Conservation (phyloP, 2,329 filamentous ascomycete genomes). For the Chrysoporthe puriensis region DNA sequence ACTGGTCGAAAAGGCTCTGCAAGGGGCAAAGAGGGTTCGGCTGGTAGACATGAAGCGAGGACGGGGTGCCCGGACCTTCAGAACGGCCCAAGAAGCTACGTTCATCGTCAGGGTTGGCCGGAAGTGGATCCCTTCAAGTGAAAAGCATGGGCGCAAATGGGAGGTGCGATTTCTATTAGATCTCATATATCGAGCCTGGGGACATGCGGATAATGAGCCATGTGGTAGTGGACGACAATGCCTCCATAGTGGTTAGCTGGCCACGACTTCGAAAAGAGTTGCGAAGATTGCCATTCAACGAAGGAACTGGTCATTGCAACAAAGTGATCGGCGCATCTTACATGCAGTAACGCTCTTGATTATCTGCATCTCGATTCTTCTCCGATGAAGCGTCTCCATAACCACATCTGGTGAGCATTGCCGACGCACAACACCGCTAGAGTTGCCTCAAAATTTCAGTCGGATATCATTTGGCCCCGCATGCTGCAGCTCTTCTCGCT, state of each 20-base stretch:
- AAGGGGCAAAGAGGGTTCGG: neutral
- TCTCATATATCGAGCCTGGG: too few relatives aligned
- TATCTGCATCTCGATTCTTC: conserved; percentile 9
- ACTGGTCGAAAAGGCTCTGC: neutral
- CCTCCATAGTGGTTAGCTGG: too few relatives aligned
- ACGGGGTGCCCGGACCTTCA: neutral
- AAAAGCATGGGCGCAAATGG: too few relatives aligned
- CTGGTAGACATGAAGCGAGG: neutral
- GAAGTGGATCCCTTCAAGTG: too few relatives aligned
- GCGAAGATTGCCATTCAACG: too few relatives aligned
- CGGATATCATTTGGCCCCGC: conserved; percentile 24
- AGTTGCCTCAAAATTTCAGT: conserved; percentile 16
- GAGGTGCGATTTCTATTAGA: too few relatives aligned
- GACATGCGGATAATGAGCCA: too few relatives aligned
- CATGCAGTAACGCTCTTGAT: conserved; percentile 1
- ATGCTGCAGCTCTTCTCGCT: conserved; percentile 5
- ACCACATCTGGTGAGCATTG: conserved; percentile 13
- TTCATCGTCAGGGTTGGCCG: neutral
- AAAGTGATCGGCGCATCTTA: neutral
- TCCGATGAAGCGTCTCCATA: conserved; percentile 20
- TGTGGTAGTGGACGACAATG: too few relatives aligned
- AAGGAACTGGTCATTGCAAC: neutral
- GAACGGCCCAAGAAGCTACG: too few relatives aligned
- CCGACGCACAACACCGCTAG: conserved; percentile 4
- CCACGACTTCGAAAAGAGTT: too few relatives aligned